Evolutionary conservation across 129 eudicot species (phyloP), one percentile per base, ranked within the genome.

Genomic region (Chrysanthemum seticuspe): DNA sequence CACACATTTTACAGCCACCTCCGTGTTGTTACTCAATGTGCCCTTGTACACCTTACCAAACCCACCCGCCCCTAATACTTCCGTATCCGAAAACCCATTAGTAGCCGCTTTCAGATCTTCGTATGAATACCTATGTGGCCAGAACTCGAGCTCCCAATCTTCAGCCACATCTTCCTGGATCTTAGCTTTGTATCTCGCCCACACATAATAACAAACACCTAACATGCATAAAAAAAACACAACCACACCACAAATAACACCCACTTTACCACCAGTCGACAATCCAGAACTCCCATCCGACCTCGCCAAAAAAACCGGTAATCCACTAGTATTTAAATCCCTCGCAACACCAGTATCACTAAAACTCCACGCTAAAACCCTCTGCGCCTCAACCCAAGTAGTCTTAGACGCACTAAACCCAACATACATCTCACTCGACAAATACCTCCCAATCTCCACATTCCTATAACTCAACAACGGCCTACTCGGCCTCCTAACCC

Each of bases 101-200:
- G 97, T 88, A 13, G 90, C 95, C 34, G 36, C 47, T 27, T 68
- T 68, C 10, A 88, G 85, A 81, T 91, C 97, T 16, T 85, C 90
- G 18, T 86, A 91, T 0, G 95, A 67, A 25, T 71, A 85, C 44
- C 92, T 70, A 82, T 91, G 97, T 60, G 97, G 97, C 95, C 97
- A 86, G 58, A 69, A 91, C 55, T 91, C 92, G 65, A 91, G 76
- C 73, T 91, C 97, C 97, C 97, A 91, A 52, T 91, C 97, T 68
- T 90, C 94, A 52, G 85, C 54, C 16, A 79, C 89, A 65, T 81
- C 83, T 10, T 90, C 91, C 8, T 62, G 34, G 23, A 11, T 50
- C 50, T 5, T 67, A 25, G 23, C 10, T 0, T 34, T 18, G 3
- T 67, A 27, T 68, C 68, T 78, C 72, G 67, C 49, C 93, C 88